Base-by-base conservation (phyloP, 306 rosid species). In the Quercus parvula region DNA sequence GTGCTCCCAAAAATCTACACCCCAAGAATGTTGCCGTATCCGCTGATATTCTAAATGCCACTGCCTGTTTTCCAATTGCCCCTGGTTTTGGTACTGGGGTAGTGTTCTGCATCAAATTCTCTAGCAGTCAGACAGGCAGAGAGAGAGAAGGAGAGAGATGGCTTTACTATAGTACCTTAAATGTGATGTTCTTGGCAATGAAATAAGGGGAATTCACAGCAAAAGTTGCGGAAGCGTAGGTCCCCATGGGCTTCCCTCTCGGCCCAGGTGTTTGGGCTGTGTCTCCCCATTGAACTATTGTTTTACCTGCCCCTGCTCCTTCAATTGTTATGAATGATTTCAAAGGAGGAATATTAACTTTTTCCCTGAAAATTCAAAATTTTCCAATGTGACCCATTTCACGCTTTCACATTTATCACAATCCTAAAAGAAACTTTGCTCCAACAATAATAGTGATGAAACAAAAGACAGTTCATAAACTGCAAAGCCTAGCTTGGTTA, bases 251-350 rank as follows among this genome's bases (percentile, higher is more conserved):
- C 75, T 30, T 85, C 27, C 97, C 97, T 68, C 63, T 85, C n/a
- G 93, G 85, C 4, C 92, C 98, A 9, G 74, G 91, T 76, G 97
- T 91, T 86, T 90, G 85, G 73, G 99, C 99, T 18, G 94, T 96
- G 97, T 96, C 99, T 76, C 98, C 98, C 97, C 96, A 96, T 84
- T 96, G 95, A 85, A 96, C 92, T 8, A 91, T 91, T 70, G 99
- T 96, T 73, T 88, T 83, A 30, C 90, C 98, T 33, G 98, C 92
- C 19, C 97, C 99, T 35, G 85, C 98, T 85, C 99, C 99, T 88
- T 96, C 82, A 77, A 96, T 88, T 67, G 92, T 91, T 88, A 96
- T 87, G 89, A 78, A 96, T 5, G 96, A 93, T 87, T 96, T 96
- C 19, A 90, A 77, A 31, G 88, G 82, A 9, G 97, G 98, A 76